Conservation (phyloP, 805 yeast species). For the Wickerhamomyces bovis region DNA sequence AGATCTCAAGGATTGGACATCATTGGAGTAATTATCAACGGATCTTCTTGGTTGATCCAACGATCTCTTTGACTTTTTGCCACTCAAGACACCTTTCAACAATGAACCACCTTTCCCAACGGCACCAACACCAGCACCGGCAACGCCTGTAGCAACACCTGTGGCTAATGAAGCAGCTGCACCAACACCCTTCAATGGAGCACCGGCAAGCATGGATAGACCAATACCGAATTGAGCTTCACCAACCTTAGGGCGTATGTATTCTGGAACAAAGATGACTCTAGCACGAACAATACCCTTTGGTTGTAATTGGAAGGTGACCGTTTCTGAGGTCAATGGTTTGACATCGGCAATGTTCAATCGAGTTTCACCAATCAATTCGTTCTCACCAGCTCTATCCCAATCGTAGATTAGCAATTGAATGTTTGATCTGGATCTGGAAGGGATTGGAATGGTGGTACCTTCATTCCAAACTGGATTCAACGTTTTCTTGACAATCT, state of each 20-base stretch:
- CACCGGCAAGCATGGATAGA: constrained; percentile 35
- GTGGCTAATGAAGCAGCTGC: constrained; percentile 36
- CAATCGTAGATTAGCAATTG: constrained; percentile 57
- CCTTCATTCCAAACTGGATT: constrained; percentile 76
- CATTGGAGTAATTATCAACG: constrained; percentile 20
- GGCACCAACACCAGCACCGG: constrained; percentile 35
- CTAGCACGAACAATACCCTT: constrained; percentile 55
- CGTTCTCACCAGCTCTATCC: constrained; percentile 73
- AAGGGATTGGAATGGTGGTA: constrained; percentile 51
- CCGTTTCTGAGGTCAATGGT: constrained; percentile 38
- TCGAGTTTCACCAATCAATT: constrained; percentile 45
- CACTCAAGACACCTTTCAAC: constrained; percentile 28
- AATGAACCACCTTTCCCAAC: constrained; percentile 42
- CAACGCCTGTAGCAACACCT: constrained; percentile 38
- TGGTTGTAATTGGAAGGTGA: constrained; percentile 50
- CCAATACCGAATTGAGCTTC: constrained; percentile 36
- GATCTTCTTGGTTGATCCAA: constrained; percentile 11
- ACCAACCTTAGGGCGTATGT: constrained; percentile 54
- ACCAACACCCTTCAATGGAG: constrained; percentile 42
- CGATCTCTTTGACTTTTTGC: constrained; percentile 22
- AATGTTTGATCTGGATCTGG: constrained; percentile 51
- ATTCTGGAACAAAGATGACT: constrained; percentile 57
- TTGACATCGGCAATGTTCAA: constrained; percentile 46
- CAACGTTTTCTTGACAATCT: constrained; percentile 57
- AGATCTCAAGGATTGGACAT: constrained; percentile 34